phyloP scores from a whole-genome alignment of 2,329 filamentous ascomycete genomes.

The Fonsecaea nubica region DNA sequence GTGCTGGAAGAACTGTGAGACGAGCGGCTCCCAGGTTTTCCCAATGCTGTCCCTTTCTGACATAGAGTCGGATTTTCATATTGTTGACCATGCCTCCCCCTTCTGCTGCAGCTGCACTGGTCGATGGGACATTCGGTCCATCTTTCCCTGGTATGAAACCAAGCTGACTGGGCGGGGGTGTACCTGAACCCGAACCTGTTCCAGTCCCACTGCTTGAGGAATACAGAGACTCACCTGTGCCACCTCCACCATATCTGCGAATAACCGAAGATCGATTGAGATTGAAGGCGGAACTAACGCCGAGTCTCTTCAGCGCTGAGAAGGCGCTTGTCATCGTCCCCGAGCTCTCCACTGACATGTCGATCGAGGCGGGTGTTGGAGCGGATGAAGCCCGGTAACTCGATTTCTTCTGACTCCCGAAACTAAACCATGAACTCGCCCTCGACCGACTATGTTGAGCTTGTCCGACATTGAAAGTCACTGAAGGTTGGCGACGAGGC shows the following conservation, averaged over 20 bases:
- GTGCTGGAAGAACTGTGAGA: constrained; percentile 76
- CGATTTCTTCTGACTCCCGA: constrained; percentile 57
- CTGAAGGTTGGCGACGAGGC: constrained; percentile 58
- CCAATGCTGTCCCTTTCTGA: constrained; percentile 79
- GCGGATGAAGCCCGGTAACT: constrained; percentile 65
- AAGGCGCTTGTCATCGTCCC: constrained; percentile 81
- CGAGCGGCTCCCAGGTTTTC: constrained; percentile 85
- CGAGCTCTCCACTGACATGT: constrained; percentile 66
- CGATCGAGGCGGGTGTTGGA: constrained; percentile 59
- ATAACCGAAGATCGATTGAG: constrained; percentile 77
- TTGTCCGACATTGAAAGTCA: constrained; percentile 62
- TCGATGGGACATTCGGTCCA: constrained; percentile 50
- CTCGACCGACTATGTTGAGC: constrained; percentile 56
- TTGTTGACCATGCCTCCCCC: constrained; percentile 72
- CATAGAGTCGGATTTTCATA: constrained; percentile 84
- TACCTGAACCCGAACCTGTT: constrained; percentile 48
- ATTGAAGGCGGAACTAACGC: constrained; percentile 78
- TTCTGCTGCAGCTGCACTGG: constrained; percentile 56
- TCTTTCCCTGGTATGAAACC: constrained; percentile 61
- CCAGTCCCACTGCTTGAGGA: constrained; percentile 48
- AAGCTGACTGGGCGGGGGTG: constrained; percentile 51
- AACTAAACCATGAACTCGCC: constrained; percentile 54
- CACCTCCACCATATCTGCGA: constrained; percentile 45
- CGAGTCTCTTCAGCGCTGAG: constrained; percentile 75
- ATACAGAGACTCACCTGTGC: constrained; percentile 58